phyloP scores from a whole-genome alignment of 148 eudicot genomes.

The Camellia lanceoleosa region DNA sequence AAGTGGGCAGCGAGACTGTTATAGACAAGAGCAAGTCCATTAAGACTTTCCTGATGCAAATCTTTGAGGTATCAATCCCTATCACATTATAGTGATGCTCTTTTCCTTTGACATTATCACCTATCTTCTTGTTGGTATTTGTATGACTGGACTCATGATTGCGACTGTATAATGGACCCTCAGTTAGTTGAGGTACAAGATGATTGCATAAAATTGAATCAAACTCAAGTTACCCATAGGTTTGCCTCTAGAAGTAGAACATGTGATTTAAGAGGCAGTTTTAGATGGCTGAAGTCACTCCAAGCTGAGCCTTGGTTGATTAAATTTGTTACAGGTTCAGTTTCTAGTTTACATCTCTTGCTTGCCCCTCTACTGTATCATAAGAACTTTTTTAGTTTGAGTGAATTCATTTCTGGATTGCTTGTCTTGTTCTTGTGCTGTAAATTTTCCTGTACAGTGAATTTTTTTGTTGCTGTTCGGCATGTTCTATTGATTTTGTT shows the following conservation, averaged over 20 bases:
- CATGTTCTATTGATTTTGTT: neutral
- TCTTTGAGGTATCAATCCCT: conserved; percentile 65
- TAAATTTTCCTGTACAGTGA: neutral
- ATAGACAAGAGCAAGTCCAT: conserved; percentile 98
- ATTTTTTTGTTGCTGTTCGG: neutral
- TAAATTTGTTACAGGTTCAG: too few species aligned
- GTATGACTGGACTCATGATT: neutral
- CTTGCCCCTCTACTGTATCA: too few species aligned
- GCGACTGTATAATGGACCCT: conserved; percentile 1
- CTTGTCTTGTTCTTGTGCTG: neutral
- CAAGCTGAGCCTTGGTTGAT: neutral
- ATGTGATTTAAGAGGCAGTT: neutral
- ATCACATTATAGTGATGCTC: neutral
- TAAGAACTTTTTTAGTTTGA: too few species aligned
- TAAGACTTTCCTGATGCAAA: conserved; percentile 96
- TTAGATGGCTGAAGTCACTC: neutral
- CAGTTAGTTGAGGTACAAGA: neutral
- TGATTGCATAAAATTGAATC: neutral
- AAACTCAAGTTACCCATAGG: neutral
- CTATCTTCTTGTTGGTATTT: neutral
- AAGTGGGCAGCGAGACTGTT: conserved; percentile 99
- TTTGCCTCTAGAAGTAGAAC: neutral
- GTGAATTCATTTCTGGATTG: neutral
- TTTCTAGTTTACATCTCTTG: too few species aligned
- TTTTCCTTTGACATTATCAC: conserved; percentile 4